Evolutionary conservation across 2,329 filamentous ascomycete species (phyloP), one percentile per base, ranked within the genome.

Genomic region (Hymenoscyphus repandus): DNA sequence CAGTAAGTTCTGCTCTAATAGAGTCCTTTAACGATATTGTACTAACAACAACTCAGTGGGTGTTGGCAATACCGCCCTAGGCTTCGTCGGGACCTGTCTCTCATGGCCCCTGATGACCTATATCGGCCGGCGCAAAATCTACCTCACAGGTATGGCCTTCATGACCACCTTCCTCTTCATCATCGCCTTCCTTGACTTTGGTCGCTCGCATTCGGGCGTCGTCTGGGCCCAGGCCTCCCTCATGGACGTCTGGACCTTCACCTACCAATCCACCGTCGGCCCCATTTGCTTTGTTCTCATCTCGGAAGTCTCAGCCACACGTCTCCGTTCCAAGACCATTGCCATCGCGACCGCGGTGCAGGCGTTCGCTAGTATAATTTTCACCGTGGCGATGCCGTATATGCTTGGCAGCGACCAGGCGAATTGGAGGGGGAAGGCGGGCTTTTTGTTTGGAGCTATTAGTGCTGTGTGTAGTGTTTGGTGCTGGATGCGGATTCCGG

Each of bases 121-220:
- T 75, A 78, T 80, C 50, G 80, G 81, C 62, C 77, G 80, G 46
- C 79, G 80, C 44, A 74, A 75, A 41, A 82, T 85, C 65, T 85
- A 83, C 64, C 70, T 83, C 50, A 82, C 76, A 69, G 80, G 81
- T 53, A 76, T 77, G 20, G 63, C 69, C 17, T 72, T 76, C 68
- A 82, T 82, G 67, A 70, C 71, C 42, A 59, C 64, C 36, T 72
- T 84, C 58, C 70, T 84, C 58, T 58, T 77, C 51, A 68, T 73
- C 15, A 76, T 73, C 43, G 72, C 72, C 51, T 63, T 72, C 32
- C 58, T 65, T 5, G 59, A 59, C 34, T 53, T 49, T 3, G 46
- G 46, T 5, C 46, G 45, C n/a, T 11, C n/a, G 3, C 56, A 33
- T 50, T 48, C 37, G 15, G 37, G 22, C 15, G 55, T 53, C 9